Base-by-base conservation (phyloP, 257 asterid genomes). In the Plantago ovata region DNA sequence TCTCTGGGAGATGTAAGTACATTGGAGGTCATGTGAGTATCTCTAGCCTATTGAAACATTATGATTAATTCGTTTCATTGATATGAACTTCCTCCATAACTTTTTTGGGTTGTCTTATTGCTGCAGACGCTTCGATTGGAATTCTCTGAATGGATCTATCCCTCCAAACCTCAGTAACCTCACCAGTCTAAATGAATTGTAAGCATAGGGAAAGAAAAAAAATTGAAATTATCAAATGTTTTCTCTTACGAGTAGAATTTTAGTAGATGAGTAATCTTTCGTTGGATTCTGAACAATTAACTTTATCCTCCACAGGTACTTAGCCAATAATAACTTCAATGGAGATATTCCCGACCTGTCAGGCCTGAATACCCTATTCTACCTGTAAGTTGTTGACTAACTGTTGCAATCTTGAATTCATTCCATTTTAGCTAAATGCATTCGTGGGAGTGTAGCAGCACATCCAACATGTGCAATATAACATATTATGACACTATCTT, bases 1-100 rank as follows among this genome's bases (percentile, higher is more conserved):
- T 64, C 86, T 67, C 72, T 89, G 62, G 94, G 87, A 71, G n/a
- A 20, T 61, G 81, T 89, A 56, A 36, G 57, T 66, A 61, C 80
- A 21, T 72, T 89, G 81, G 85, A 79, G 72, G 79, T 84, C 62
- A 68, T 89, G 97, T 90, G 72, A 90, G 97, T 86, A 69, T 65
- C 64, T 62, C 62, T 36, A 43, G 14, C 33, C 14, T 52, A 51
- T 46, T 28, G 38, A 15, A 57, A 58, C 28, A 1, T n/a, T 42
- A 3, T 58, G 19, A n/a, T 56, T 23, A 38, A 13, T 38, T 11
- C 41, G 50, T 18, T 45, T 48, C 16, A 49, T 58, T 60, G 15
- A 52, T 50, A 36, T 23, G 42, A 47, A 63, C 8, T 28, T 51
- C 16, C 11, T 10, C 15, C 6, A 1, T 18, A 15, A 51, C 5